Percentiles rank a stretch among this genome's conserved stretches.
Evolutionary conservation across 176 grass and related monocot genomes (phyloP).

Genomic region (maize (Zea mays)): Zm-B73-REFERENCE-NAM-5.0 NC_050098.1:223718001-223718500

Average conservation of each 20-base stretch:
- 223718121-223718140: slow-evolving; percentile 38
- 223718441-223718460: slow-evolving; percentile 72
- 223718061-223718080: too few species aligned
- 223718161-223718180: slow-evolving; percentile 8
- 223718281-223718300: slow-evolving; percentile 24
- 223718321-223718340: slow-evolving; percentile 47
- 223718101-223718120: background rate
- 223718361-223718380: background rate
- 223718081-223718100: too few species aligned
- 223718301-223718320: slow-evolving; percentile 30
- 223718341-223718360: slow-evolving; percentile 15
- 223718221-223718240: background rate
- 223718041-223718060: background rate
- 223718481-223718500: slow-evolving; percentile 51
- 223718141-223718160: slow-evolving; percentile 23
- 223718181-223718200: slow-evolving; percentile 40
- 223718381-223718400: slow-evolving; percentile 53
- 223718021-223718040: background rate
- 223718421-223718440: slow-evolving; percentile 35
- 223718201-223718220: background rate
- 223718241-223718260: slow-evolving; percentile 42
- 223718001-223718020: background rate
- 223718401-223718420: slow-evolving; percentile 39
- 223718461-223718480: slow-evolving; percentile 61
- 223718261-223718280: slow-evolving; percentile 40